A percentile compares a stretch with the other conserved stretches of the same genome.
Conservation (phyloP, 352 stramenopile species). For the Pythium rhizo-oryzae region DNA sequence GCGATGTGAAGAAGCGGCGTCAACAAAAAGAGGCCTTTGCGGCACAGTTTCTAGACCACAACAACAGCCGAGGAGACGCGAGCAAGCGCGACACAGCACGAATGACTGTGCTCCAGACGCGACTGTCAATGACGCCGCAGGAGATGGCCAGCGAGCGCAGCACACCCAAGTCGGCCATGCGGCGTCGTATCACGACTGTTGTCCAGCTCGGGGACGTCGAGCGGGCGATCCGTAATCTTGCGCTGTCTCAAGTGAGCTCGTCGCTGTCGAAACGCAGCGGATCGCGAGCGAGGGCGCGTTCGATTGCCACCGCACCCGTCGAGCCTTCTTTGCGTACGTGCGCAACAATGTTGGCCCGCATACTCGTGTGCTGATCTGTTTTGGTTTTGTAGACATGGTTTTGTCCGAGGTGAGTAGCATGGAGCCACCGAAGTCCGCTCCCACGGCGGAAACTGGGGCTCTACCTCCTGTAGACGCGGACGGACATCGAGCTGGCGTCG, state of each 20-base stretch:
- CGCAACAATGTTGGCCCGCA: neutral
- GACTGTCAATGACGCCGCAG: constrained; percentile 45
- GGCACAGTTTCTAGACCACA: constrained; percentile 39
- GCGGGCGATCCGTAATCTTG: constrained; percentile 13
- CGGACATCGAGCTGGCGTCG: neutral
- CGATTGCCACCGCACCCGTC: neutral
- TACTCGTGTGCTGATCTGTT: too few relatives aligned
- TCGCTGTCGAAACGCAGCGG: neutral
- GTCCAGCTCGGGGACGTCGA: constrained; percentile 11
- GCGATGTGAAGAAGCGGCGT: constrained; percentile 49
- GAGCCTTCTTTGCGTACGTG: constrained; percentile 23
- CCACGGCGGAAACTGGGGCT: neutral
- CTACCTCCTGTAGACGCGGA: neutral
- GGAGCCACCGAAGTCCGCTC: constrained; percentile 6
- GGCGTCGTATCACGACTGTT: constrained; percentile 15
- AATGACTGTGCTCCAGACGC: constrained; percentile 50
- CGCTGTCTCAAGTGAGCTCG: constrained; percentile 9
- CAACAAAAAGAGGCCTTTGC: constrained; percentile 45
- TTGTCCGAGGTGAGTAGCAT: constrained; percentile 13
- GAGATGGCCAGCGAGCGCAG: constrained; percentile 31
- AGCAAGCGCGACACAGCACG: constrained; percentile 31
- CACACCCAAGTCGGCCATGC: constrained; percentile 6
- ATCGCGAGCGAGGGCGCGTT: neutral
- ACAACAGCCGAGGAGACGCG: constrained; percentile 3
- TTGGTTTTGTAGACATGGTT: constrained; percentile 8